phyloP scores from a whole-genome alignment of 495 filamentous ascomycete genomes.

The Neurospora sp. region DNA sequence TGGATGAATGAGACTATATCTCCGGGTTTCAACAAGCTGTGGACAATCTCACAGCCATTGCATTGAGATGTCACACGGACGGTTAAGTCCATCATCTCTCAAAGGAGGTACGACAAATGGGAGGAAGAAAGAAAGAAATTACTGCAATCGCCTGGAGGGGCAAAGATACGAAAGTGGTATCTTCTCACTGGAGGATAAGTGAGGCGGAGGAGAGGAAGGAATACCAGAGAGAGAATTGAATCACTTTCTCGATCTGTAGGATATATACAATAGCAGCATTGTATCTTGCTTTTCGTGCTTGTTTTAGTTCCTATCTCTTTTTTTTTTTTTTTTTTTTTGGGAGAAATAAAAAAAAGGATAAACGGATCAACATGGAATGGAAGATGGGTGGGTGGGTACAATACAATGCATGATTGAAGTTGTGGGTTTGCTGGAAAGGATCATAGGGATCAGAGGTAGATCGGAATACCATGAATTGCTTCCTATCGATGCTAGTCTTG shows the following conservation, averaged over 20 bases:
- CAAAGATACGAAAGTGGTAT: background rate
- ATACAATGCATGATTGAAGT: background rate
- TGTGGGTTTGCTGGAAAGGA: background rate
- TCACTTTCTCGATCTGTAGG: background rate
- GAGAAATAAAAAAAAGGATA: background rate
- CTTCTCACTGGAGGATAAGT: background rate
- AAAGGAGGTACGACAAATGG: background rate
- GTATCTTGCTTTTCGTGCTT: background rate
- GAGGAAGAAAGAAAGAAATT: background rate
- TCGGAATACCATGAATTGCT: background rate
- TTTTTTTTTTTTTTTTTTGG: background rate
- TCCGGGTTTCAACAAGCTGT: background rate
- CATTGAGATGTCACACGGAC: background rate
- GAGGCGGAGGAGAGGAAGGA: background rate
- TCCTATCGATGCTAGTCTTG: background rate
- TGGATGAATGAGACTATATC: background rate
- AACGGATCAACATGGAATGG: background rate
- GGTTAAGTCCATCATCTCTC: background rate
- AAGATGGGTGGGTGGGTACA: background rate
- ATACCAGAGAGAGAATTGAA: background rate
- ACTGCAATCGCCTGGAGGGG: background rate
- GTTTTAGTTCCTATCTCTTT: background rate
- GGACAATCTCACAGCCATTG: background rate
- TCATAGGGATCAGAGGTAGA: background rate
- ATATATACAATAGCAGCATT: background rate